phyloP scores from a whole-genome alignment of 2,329 filamentous ascomycete species.

The Monascus ruber region DNA sequence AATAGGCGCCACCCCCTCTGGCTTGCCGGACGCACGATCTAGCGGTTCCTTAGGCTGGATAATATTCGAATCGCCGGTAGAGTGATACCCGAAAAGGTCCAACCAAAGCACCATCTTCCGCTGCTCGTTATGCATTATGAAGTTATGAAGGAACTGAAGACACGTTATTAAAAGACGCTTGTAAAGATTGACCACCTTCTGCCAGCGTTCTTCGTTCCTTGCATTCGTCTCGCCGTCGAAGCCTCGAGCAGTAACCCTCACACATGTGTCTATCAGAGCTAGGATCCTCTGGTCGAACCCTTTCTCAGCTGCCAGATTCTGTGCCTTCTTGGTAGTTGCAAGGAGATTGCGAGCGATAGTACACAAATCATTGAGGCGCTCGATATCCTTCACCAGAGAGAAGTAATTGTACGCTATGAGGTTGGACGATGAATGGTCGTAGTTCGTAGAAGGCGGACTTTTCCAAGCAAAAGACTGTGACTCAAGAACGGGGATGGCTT shows the following conservation, averaged over 20 bases:
- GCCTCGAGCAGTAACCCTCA: constrained; percentile 51
- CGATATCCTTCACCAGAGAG: constrained; percentile 49
- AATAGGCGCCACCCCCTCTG: constrained; percentile 30
- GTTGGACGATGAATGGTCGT: constrained; percentile 48
- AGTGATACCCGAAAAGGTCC: constrained; percentile 50
- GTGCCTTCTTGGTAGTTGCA: constrained; percentile 48
- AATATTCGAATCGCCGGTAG: constrained; percentile 34
- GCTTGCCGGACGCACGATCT: constrained; percentile 22
- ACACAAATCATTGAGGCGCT: constrained; percentile 51
- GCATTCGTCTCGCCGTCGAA: constrained; percentile 54
- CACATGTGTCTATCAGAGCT: constrained; percentile 51
- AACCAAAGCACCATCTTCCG: constrained; percentile 55
- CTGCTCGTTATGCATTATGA: constrained; percentile 54
- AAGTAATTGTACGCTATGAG: constrained; percentile 51
- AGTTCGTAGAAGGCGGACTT: constrained; percentile 44
- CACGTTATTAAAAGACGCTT: constrained; percentile 55
- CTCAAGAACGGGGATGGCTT: constrained; percentile 51
- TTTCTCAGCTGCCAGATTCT: constrained; percentile 51
- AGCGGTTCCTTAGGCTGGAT: constrained; percentile 33
- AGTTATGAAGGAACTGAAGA: constrained; percentile 56
- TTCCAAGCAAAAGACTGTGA: constrained; percentile 51
- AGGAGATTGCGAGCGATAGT: constrained; percentile 52
- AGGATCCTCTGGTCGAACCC: constrained; percentile 52
- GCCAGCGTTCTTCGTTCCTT: constrained; percentile 53
- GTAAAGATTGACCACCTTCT: constrained; percentile 53